phyloP scores from a whole-genome alignment of 1,139 yeast genomes.

The Yamadazyma dushanensis region DNA sequence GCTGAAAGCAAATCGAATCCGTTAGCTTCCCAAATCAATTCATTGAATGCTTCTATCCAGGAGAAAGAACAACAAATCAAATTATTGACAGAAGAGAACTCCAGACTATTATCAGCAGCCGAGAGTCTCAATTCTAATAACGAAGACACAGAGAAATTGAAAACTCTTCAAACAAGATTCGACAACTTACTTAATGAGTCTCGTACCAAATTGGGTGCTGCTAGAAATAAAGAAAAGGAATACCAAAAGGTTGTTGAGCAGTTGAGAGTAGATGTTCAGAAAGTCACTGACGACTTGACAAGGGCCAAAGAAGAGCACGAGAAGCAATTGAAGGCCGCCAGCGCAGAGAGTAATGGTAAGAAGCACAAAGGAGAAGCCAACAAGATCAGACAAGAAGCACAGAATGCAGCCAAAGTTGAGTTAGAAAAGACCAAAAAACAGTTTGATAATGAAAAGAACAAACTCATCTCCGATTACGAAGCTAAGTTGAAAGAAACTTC shows the following conservation, averaged over 20 bases:
- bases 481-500: slow-evolving; percentile 8
- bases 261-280: slow-evolving; percentile 23
- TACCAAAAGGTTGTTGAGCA: slow-evolving; percentile 25
- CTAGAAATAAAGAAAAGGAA: slow-evolving; percentile 23
- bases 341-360: neutral
- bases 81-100: slow-evolving; percentile 40
- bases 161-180: slow-evolving; percentile 24
- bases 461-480: slow-evolving; percentile 14
- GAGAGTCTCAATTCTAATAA: slow-evolving; percentile 8
- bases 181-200: slow-evolving; percentile 36
- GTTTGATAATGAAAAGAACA: slow-evolving; percentile 14
- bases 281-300: slow-evolving; percentile 14
- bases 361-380: slow-evolving; percentile 1
- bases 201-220: slow-evolving; percentile 25
- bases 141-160: slow-evolving; percentile 26
- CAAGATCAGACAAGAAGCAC: slow-evolving; percentile 11
- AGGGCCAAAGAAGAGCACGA: slow-evolving; percentile 10
- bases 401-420: slow-evolving; percentile 15
- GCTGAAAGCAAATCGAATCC: slow-evolving; percentile 20
- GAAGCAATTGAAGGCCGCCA: slow-evolving; percentile 1
- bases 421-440: slow-evolving; percentile 15
- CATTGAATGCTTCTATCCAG: slow-evolving; percentile 20
- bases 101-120: slow-evolving; percentile 24
- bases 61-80: slow-evolving; percentile 28
- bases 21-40: slow-evolving; percentile 27